Evolutionary conservation across 257 asterid genomes (phyloP), one percentile per base, ranked within the genome.

Genomic region (Prunella vulgaris): DNA sequence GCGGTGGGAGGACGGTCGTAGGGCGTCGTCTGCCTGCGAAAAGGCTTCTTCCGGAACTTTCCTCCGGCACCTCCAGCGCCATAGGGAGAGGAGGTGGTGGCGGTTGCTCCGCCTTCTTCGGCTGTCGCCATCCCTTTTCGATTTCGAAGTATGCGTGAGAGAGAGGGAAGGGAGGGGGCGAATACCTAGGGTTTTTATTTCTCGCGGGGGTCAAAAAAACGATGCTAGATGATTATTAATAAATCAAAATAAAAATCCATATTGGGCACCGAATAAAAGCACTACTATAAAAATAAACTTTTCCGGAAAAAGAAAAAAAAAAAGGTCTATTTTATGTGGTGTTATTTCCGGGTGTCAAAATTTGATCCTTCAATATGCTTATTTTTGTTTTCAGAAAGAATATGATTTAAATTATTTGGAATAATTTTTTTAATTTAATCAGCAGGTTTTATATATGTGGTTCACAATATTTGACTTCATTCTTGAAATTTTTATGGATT

Each of bases 51-150:
- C 20, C 84, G 81, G 62, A 86, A 83, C 86, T 92, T 95, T 9
- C 99, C 99, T 32, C 98, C 97, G 6, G 79, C 92, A 69, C 96
- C 97, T 20, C 84, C 87, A n/a, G 77, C 81, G 7, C 81, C 83
- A 73, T 84, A 78, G 5, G 77, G 57, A 48, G 91, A 78, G 25
- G 85, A 32, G 35, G 78, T 37, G 73, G 67, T 42, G 33, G 78
- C 80, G 32, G 97, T 49, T 63, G 73, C 82, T 71, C 83, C 80
- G 64, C 80, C 90, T 25, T 85, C 88, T 48, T 83, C 85, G 79
- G 87, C 84, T 82, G 90, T 77, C 76, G 92, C 84, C 98, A 93
- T 93, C 75, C 49, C 27, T 59, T 76, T 69, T 71, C 61, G 76
- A 75, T 63, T 66, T 53, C 40, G 78, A 77, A 66, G 24, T 64